Evolutionary conservation across 2,329 filamentous ascomycete species (phyloP).

Genomic region (Orbilia ellipsospora): DNA sequence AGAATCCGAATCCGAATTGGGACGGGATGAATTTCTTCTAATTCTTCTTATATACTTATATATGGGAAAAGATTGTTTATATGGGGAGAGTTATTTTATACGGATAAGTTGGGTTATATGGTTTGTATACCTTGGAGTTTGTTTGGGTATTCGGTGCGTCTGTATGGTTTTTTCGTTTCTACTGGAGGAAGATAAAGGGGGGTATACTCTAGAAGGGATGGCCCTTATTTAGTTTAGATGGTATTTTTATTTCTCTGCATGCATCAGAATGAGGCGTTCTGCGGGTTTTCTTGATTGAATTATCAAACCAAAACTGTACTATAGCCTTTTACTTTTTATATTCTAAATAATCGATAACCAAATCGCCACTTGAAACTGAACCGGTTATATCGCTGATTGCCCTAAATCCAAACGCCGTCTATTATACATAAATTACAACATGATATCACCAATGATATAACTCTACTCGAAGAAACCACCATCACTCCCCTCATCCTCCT

Average conservation of each 20-base stretch:
- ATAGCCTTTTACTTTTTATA: conserved; percentile 27
- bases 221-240: not conserved
- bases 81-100: not conserved
- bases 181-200: too few species aligned
- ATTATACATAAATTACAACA: not conserved
- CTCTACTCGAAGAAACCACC: conserved; percentile 58
- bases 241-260: conserved; percentile 9
- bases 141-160: conserved; percentile 2
- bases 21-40: conserved; percentile 40
- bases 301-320: conserved; percentile 20
- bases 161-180: too few species aligned
- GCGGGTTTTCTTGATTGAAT: too few species aligned
- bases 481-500: conserved; percentile 42
- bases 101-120: not conserved
- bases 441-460: not conserved
- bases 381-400: not conserved
- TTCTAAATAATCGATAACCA: not conserved
- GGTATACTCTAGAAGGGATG: too few species aligned
- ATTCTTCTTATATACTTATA: conserved; percentile 2
- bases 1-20: conserved; percentile 35
- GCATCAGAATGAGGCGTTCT: too few species aligned
- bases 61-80: not conserved
- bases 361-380: not conserved
- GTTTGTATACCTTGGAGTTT: conserved; percentile 11
- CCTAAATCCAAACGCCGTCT: conserved; percentile 13